phyloP scores from a whole-genome alignment of 1,139 yeast genomes.

The Kluyveromyces sp. region DNA sequence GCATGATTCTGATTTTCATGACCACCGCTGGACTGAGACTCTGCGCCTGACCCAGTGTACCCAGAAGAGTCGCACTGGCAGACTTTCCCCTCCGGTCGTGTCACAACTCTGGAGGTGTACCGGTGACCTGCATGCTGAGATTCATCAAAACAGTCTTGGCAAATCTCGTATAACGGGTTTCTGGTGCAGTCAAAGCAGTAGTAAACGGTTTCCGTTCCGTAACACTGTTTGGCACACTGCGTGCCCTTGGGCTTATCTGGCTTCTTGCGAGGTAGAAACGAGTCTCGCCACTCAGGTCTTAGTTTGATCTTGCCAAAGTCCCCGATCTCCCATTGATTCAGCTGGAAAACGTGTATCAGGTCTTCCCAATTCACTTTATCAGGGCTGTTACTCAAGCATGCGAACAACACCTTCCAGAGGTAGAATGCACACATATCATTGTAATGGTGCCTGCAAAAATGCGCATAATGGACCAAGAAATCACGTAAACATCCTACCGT shows the following conservation, averaged over 20 bases:
- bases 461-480: slow-evolving; percentile 22
- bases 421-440: slow-evolving; percentile 22
- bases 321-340: slow-evolving; percentile 20
- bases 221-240: slow-evolving; percentile 25
- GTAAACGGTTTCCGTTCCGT: slow-evolving; percentile 27
- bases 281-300: slow-evolving; percentile 20
- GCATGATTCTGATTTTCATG: slow-evolving; percentile 15
- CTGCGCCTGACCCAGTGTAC: slow-evolving; percentile 18
- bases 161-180: slow-evolving; percentile 39
- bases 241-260: slow-evolving; percentile 19
- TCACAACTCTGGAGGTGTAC: slow-evolving; percentile 64
- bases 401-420: slow-evolving; percentile 24
- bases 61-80: slow-evolving; percentile 92
- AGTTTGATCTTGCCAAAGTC: slow-evolving; percentile 14
- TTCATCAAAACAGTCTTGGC: slow-evolving; percentile 69
- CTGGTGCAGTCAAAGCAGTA: slow-evolving; percentile 31
- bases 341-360: slow-evolving; percentile 14
- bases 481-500: slow-evolving; percentile 17
- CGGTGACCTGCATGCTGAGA: slow-evolving; percentile 71
- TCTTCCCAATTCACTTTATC: slow-evolving; percentile 21
- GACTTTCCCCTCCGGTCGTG: slow-evolving; percentile 82
- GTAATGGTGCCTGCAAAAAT: slow-evolving; percentile 20
- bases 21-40: slow-evolving; percentile 47
- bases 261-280: slow-evolving; percentile 8
- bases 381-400: slow-evolving; percentile 14